These are phyloP conservation scores for Cercospora beticola DNA, from an alignment of 2,329 filamentous ascomycete genomes.

Conservation along the genomic window DNA sequence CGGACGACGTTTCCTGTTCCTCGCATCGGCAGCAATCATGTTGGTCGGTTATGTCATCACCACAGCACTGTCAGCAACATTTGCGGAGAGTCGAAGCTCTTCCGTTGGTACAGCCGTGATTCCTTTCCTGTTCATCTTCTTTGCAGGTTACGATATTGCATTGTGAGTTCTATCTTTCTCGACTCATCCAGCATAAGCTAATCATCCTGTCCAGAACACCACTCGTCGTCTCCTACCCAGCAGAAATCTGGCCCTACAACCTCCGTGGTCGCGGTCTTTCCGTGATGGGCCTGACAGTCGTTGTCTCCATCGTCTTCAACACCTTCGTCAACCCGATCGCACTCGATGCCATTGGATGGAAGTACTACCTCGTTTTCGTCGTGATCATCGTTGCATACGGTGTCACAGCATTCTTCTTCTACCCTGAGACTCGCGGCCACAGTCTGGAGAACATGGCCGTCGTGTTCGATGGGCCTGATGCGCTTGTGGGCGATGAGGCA, in stretches of 20 bases:
- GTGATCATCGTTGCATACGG: conserved; percentile 31
- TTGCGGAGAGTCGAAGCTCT: conserved; percentile 35
- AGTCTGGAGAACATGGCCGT: conserved; percentile 47
- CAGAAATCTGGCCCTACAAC: conserved; percentile 39
- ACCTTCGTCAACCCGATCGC: conserved; percentile 48
- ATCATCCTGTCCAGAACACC: conserved; percentile 28
- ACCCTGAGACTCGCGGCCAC: conserved; percentile 21
- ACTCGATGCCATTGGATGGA: conserved; percentile 43
- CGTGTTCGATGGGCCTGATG: conserved; percentile 41
- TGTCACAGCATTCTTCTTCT: conserved; percentile 25
- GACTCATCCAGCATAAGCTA: not conserved
- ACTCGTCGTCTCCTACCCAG: conserved; percentile 37
- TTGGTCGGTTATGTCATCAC: conserved; percentile 39
- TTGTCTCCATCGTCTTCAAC: conserved; percentile 34
- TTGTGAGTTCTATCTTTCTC: conserved; percentile 13
- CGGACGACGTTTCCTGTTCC: conserved; percentile 47
- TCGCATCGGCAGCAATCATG: conserved; percentile 47
- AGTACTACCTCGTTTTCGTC: conserved; percentile 48
- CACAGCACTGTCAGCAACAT: conserved; percentile 37
- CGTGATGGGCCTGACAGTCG: conserved; percentile 25
- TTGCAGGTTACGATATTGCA: conserved; percentile 43
- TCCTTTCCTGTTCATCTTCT: conserved; percentile 48
- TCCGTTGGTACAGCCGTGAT: conserved; percentile 42
- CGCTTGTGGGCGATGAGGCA: conserved; percentile 14
- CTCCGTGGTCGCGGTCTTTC: conserved; percentile 33